Base-by-base conservation (phyloP, 441 rosid genomes). In the Aleurites moluccanus region DNA sequence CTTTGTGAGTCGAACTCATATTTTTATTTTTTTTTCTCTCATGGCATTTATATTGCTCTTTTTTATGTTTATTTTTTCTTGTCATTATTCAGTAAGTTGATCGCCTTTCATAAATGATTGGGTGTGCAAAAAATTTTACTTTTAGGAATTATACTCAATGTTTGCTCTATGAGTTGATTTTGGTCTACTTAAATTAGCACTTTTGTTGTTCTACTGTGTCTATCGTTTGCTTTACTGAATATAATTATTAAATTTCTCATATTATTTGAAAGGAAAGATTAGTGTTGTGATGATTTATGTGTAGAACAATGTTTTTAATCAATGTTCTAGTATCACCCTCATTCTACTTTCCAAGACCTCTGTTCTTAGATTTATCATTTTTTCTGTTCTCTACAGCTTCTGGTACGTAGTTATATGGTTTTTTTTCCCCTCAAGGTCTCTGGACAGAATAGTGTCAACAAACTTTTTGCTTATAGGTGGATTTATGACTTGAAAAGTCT, bases 1-100 rank as follows among this genome's bases (percentile, higher is more conserved):
- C 74, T 66, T 68, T 70, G 72, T 56, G 83, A 80, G 74, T 80
- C 27, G 35, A 18, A 35, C 50, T 60, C 40, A 73, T 40, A 25
- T 21, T 47, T 20, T 30, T 28, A 6, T 3, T 14, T 3, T 14
- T 3, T 33, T 49, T n/a, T 28, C 56, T 52, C 7, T 33, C 4
- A 3, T 53, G 30, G 20, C n/a, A 59, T 28, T 21, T 49, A 25
- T 38, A 25, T 21, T 68, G 44, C 42, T 27, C 28, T 42, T 33
- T 44, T 38, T 11, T 21, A 14, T 55, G 3, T 21, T 9, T n/a
- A 13, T 16, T 35, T 15, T 50, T 33, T 55, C 75, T 70, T 47
- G 59, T 33, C 23, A 61, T 20, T 28, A 69, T 38, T 62, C 69
- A 16, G 25, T 4, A 62, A 20, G 21, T 57, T 27, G 10, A 56